Base-by-base conservation (phyloP, 495 filamentous ascomycete genomes). In the Aspergillus bridgeri region DNA sequence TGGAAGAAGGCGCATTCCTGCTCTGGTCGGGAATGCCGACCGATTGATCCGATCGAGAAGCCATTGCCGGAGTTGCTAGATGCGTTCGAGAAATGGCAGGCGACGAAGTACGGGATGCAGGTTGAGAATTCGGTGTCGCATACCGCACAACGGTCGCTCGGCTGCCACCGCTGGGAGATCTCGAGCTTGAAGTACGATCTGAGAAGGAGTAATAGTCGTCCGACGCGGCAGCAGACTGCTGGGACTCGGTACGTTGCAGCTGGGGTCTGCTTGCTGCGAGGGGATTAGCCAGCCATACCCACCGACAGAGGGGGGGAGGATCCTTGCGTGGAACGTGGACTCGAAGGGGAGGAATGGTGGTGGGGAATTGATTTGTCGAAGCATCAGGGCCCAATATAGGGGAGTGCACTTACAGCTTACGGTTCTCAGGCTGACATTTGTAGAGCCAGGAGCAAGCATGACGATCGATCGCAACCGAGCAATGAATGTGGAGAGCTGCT, bases 181-280 rank as follows among this genome's bases (percentile, higher is more conserved):
- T 70, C 24, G 74, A 66, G 21, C 75, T 76, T 46, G 79, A 78
- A 42, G 73, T 65, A 56, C 71, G 69, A 42, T 81, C 82, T 24
- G 80, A 81, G 63, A 85, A 75, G n/a, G 83, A 86, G 65, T 83
- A 85, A 68, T 87, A 87, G 70, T 87, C 82, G 73, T 88, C 84
- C 43, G 85, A 86, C 47, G 85, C 85, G 48, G 84, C 75, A 51
- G 84, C 70, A 46, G 83, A 88, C 61, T 85, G 86, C 57, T 77
- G 75, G 1, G 83, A 86, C 57, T 75, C 64, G 51, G 77, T 70
- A 56, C 80, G 77, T 19, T 76, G 67, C 45, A 87, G 60, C 66
- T 83, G 82, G 46, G 81, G 81, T 64, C 69, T 76, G 67, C 70
- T 79, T 68, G 78, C 80, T 83, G 51, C 23, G 22, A 43, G 27